Evolutionary conservation across 2,329 filamentous ascomycete genomes (phyloP).

Genomic region (Hymenoscyphus fraxineus): DNA sequence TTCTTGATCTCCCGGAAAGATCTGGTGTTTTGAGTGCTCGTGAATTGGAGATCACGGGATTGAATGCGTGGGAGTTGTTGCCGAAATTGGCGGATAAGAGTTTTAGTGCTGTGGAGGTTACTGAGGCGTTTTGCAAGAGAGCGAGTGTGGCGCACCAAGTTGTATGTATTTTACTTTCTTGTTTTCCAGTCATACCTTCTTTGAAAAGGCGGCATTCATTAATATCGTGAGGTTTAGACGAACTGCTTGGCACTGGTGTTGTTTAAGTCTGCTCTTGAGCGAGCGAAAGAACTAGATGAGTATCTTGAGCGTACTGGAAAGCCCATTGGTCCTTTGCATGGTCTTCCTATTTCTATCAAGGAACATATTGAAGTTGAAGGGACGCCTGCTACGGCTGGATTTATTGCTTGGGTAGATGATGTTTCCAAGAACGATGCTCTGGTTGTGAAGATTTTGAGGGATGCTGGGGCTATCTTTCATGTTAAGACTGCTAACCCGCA

Average conservation of each 20-base stretch:
- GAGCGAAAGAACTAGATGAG: slow-evolving; percentile 16
- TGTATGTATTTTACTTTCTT: slow-evolving; percentile 29
- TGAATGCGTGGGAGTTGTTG: slow-evolving; percentile 29
- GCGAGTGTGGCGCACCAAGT: slow-evolving; percentile 50
- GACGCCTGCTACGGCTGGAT: slow-evolving; percentile 11
- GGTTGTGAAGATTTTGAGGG: slow-evolving; percentile 15
- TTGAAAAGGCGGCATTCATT: no score
- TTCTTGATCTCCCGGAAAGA: slow-evolving; percentile 6
- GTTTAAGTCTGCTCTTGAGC: slow-evolving; percentile 13
- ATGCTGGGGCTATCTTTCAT: slow-evolving; percentile 51
- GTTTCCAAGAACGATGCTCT: slow-evolving; percentile 18
- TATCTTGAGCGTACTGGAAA: slow-evolving; percentile 26
- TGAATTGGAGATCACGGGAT: slow-evolving; percentile 48
- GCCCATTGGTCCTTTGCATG: slow-evolving; percentile 56
- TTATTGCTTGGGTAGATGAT: slow-evolving; percentile 10
- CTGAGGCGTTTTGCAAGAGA: slow-evolving; percentile 47
- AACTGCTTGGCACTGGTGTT: slow-evolving; percentile 30
- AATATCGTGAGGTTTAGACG: not conserved
- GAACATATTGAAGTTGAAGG: slow-evolving; percentile 16
- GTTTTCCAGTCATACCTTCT: no score
- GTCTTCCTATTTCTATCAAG: slow-evolving; percentile 49
- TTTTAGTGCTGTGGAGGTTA: slow-evolving; percentile 48
- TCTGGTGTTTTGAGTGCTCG: slow-evolving; percentile 12
- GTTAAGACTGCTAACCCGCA: slow-evolving; percentile 66
- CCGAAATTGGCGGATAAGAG: slow-evolving; percentile 29